Percentiles rank a stretch among this genome's conserved stretches.
These are phyloP conservation scores for Curvularia hawaiiensis DNA, from an alignment of 2,329 filamentous ascomycete genomes.

Conservation along the genomic window DNA sequence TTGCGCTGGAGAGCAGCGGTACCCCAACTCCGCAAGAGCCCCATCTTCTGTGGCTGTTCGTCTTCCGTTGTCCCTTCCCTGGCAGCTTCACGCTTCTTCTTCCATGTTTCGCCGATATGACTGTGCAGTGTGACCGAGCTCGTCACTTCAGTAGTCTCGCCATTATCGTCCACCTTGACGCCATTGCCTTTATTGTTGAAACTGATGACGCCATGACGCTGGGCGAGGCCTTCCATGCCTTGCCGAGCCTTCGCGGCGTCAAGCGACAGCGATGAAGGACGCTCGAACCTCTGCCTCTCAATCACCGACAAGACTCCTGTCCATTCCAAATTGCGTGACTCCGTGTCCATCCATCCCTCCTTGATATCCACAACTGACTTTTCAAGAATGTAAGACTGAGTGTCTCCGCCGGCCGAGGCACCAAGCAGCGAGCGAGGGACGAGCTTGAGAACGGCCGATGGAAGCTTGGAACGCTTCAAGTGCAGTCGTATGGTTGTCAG, in stretches of 20 bases:
- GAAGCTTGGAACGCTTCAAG: constrained; percentile 80
- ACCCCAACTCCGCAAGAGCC: constrained; percentile 67
- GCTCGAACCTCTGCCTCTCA: constrained; percentile 73
- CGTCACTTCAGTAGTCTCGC: constrained; percentile 66
- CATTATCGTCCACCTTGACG: constrained; percentile 37
- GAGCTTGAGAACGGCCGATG: constrained; percentile 74
- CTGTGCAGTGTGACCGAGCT: constrained; percentile 78
- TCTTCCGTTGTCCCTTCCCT: constrained; percentile 49
- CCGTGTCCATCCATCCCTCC: constrained; percentile 82
- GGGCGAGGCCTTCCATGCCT: constrained; percentile 39
- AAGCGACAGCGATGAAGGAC: constrained; percentile 43
- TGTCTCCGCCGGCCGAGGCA: constrained; percentile 62
- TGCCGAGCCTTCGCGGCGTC: constrained; percentile 37
- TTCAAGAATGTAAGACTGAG: constrained; percentile 81
- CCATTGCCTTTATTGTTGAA: constrained; percentile 31
- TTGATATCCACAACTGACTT: constrained; percentile 78
- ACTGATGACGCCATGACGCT: constrained; percentile 41
- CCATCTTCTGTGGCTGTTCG: constrained; percentile 56
- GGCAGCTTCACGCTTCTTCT: constrained; percentile 52
- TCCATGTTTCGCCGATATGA: constrained; percentile 70
- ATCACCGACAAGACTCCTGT: constrained; percentile 79
- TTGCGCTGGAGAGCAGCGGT: constrained; percentile 75
- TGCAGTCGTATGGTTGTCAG: constrained; percentile 80
- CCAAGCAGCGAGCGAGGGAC: constrained; percentile 72
- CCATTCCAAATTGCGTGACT: constrained; percentile 81